Percentiles rank a stretch among this genome's conserved stretches.
Conservation (phyloP, 208 protist genomes). For the Leptomonas seymouri region DNA sequence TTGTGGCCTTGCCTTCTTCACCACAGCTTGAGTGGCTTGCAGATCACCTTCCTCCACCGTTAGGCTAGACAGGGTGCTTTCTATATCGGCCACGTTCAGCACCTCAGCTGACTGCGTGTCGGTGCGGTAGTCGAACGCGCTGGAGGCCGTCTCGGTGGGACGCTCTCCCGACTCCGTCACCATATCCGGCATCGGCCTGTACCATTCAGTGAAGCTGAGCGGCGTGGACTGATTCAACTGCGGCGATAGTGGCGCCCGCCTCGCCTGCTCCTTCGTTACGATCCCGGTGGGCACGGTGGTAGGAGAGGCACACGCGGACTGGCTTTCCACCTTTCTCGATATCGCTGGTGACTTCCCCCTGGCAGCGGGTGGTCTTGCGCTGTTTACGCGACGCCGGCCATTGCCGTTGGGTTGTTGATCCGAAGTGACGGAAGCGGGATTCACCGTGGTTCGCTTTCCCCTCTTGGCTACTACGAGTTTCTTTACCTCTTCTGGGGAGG, state of each 20-base stretch:
- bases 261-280: neutral
- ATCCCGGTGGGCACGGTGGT: neutral
- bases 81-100: neutral
- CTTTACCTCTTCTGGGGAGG: too few species aligned
- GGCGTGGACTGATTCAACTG: slow-evolving; percentile 2
- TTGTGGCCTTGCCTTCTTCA: neutral
- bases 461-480: too few species aligned
- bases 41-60: neutral
- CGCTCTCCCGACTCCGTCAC: slow-evolving; percentile 14
- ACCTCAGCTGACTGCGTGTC: slow-evolving; percentile 17
- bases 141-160: slow-evolving; percentile 14
- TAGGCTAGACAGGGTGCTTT: slow-evolving; percentile 6
- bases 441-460: too few species aligned
- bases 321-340: too few species aligned
- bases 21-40: neutral
- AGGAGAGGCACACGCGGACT: too few species aligned
- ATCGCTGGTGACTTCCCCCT: too few species aligned
- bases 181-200: slow-evolving; percentile 10
- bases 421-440: too few species aligned
- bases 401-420: too few species aligned
- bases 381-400: too few species aligned
- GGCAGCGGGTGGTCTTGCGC: too few species aligned
- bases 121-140: slow-evolving; percentile 12
- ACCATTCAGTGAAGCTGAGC: neutral
- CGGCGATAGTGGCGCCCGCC: neutral